These are phyloP conservation scores for Leptographium radiaticola DNA, from an alignment of 2,329 filamentous ascomycete species.

Conservation along the genomic window DNA sequence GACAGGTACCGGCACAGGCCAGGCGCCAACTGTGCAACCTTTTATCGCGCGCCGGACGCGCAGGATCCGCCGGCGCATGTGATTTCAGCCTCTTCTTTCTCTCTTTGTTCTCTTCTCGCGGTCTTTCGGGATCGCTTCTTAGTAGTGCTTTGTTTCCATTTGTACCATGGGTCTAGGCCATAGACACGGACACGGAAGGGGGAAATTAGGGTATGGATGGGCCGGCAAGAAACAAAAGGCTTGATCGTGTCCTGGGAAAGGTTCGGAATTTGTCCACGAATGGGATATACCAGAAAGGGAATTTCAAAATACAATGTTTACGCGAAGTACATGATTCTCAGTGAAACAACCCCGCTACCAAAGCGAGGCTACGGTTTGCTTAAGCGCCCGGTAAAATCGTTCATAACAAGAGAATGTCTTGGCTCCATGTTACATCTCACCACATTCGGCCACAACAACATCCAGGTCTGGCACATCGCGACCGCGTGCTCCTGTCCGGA, in stretches of 20 bases:
- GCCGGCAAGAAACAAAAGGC: too few species aligned
- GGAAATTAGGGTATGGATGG: too few species aligned
- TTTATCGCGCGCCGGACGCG: constrained; percentile 1
- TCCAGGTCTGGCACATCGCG: constrained; percentile 78
- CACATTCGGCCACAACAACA: constrained; percentile 73
- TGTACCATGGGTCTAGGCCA: too few species aligned
- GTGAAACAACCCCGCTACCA: not conserved
- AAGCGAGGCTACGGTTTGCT: too few species aligned
- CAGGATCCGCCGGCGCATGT: not conserved
- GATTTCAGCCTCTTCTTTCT: not conserved
- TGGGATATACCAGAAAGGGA: not conserved
- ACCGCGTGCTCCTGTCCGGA: constrained; percentile 59
- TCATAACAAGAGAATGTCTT: too few species aligned
- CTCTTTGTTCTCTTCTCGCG: not conserved
- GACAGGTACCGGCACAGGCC: not conserved
- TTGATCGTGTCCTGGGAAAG: too few species aligned
- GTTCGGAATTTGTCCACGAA: not conserved
- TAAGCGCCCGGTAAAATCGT: not conserved
- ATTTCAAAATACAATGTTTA: not conserved
- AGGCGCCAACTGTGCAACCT: not conserved
- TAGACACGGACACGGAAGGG: too few species aligned
- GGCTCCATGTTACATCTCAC: constrained; percentile 59
- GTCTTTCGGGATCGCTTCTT: too few species aligned
- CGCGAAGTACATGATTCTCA: not conserved
- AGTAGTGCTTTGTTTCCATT: too few species aligned